Percentiles rank a stretch among this genome's conserved stretches.
These are phyloP conservation scores for Metschnikowia orientalis DNA, from an alignment of 805 yeast genomes.

Conservation along the genomic window DNA sequence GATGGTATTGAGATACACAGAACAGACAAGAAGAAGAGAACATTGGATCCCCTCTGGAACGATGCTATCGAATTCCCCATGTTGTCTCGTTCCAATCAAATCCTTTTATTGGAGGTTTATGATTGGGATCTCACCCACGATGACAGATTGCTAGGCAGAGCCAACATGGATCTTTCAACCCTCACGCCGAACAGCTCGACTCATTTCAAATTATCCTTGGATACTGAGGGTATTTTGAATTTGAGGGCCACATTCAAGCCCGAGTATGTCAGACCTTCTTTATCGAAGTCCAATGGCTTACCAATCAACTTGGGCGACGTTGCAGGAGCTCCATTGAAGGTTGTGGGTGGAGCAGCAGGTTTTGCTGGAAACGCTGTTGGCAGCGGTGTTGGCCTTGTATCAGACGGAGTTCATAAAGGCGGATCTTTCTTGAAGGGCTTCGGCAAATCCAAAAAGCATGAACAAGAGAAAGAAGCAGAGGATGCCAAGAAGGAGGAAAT, in stretches of 20 bases:
- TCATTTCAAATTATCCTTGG: conserved; percentile 46
- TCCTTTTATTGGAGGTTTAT: conserved; percentile 46
- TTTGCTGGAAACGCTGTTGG: conserved; percentile 42
- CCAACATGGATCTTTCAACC: conserved; percentile 44
- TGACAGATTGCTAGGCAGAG: conserved; percentile 56
- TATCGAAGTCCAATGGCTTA: conserved; percentile 38
- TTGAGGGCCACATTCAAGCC: conserved; percentile 56
- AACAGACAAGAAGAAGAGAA: conserved; percentile 60
- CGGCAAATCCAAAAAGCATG: conserved; percentile 21
- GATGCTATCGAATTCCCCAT: conserved; percentile 58
- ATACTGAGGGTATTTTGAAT: conserved; percentile 63
- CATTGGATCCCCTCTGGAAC: conserved; percentile 74
- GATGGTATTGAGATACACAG: conserved; percentile 53
- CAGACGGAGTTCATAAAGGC: conserved; percentile 48
- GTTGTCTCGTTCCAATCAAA: conserved; percentile 56
- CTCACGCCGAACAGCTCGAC: conserved; percentile 45
- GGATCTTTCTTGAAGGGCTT: conserved; percentile 36
- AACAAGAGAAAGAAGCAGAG: conserved; percentile 15
- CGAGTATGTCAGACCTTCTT: conserved; percentile 60
- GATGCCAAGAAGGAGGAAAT: conserved; percentile 3
- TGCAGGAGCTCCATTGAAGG: conserved; percentile 46
- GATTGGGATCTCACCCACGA: conserved; percentile 82
- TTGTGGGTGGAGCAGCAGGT: conserved; percentile 40
- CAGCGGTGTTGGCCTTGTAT: conserved; percentile 42
- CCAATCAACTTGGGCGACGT: conserved; percentile 38